Evolutionary conservation across 2,329 filamentous ascomycete genomes (phyloP), one percentile per base, ranked within the genome.

Genomic region (Aspergillus sergii): DNA sequence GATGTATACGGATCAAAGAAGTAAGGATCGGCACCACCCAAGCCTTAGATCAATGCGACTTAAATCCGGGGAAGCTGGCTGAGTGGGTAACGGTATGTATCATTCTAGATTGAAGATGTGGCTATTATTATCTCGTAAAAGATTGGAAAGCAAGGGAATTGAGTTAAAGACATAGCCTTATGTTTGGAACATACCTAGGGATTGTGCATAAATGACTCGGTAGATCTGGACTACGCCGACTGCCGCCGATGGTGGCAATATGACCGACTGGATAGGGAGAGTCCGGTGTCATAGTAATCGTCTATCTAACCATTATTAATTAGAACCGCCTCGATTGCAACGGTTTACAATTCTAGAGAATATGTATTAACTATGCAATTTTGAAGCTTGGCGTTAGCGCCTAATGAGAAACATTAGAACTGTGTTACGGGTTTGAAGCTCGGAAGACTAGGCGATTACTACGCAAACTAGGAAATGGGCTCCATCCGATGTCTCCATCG

Each of bases 401-500:
- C 32, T 36, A 55, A 55, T 55, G 34, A 26, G 14, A 28, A 39
- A 10, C 32, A 55, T 55, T 28, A 55, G n/a, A 34, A 54, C 51
- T 54, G 28, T 21, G 50, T 54, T 36, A 36, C 51, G 23, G 51
- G 36, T 39, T 32, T 34, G 12, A 39, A 55, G 32, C 32, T 32
- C 30, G 51, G 30, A 36, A 54, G 30, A 21, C 51, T 36, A 36
- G 28, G 51, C 4, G 19, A 36, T 30, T 36, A 36, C 30, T 36
- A 39, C 12, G 57, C 34, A 60, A 57, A 34, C 51, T 58, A 57
- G 54, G 56, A 53, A 32, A 26, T 61, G 46, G 57, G 60, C 59
- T 60, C 60, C 64, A 60, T 68, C 64, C 63, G 65, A 65, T 58
- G 50, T 46, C 64, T 60, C 64, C 62, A 66, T 70, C 68, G 65